These are phyloP conservation scores for Suillus decipiens DNA, from an alignment of 768 basidiomycete species.

Conservation along the genomic window DNA sequence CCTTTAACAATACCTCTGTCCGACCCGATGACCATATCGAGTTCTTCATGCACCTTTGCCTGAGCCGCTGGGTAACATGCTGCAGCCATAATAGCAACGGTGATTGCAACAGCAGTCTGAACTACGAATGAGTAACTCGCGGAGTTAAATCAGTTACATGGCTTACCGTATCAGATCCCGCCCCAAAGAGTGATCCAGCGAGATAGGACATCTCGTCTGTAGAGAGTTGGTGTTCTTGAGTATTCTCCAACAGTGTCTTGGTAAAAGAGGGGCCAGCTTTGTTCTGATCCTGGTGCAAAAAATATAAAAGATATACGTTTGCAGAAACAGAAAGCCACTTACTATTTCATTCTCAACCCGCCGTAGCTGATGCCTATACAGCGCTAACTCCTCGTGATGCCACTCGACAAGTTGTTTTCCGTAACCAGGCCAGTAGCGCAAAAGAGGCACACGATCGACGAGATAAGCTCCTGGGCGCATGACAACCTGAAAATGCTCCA, in stretches of 20 bases:
- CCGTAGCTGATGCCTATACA: not conserved
- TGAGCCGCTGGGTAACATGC: not conserved
- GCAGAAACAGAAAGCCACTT: not conserved
- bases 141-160: not conserved
- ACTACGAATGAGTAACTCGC: not conserved
- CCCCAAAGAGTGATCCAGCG: not conserved
- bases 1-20: not conserved
- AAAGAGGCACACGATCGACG: constrained; percentile 1
- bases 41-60: not conserved
- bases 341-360: not conserved
- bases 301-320: not conserved
- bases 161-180: not conserved
- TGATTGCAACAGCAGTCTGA: not conserved
- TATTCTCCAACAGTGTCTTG: not conserved
- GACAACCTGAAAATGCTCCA: not conserved
- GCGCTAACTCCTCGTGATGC: not conserved
- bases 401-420: not conserved
- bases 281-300: not conserved
- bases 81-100: not conserved
- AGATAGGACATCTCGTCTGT: not conserved
- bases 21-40: not conserved
- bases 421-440: constrained; percentile 1
- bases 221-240: not conserved
- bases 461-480: constrained; percentile 2
- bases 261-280: not conserved